phyloP scores from a whole-genome alignment of 176 grass and related monocot genomes.

The Oryza officinalis region DNA sequence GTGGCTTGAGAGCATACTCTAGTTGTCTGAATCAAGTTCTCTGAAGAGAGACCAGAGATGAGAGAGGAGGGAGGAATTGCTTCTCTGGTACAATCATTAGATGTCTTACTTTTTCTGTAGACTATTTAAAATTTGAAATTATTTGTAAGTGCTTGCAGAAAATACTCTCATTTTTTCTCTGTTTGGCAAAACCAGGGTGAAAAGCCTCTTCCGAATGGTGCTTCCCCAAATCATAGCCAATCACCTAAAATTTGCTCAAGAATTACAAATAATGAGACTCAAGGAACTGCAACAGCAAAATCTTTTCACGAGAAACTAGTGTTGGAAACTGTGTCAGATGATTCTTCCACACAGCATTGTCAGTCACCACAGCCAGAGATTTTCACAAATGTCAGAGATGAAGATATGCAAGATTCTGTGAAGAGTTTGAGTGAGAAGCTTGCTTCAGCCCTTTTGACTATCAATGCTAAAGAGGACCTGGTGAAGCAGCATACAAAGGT shows the following conservation, averaged over 20 bases:
- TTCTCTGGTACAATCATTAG: not conserved
- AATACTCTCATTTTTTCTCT: constrained; percentile 26
- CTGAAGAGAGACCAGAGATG: not conserved
- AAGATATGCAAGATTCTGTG: constrained; percentile 53
- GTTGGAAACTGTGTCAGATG: constrained; percentile 22
- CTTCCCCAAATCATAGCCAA: constrained; percentile 56
- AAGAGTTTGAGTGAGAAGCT: constrained; percentile 87
- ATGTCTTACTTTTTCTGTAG: not conserved
- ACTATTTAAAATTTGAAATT: constrained; percentile 1
- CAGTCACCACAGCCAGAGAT: constrained; percentile 30
- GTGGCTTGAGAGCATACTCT: not conserved
- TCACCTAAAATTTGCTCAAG: constrained; percentile 51
- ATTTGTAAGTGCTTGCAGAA: constrained; percentile 15
- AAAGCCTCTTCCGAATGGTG: constrained; percentile 29
- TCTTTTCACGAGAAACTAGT: constrained; percentile 44
- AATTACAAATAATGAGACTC: constrained; percentile 44
- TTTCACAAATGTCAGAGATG: constrained; percentile 32
- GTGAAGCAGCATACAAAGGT: constrained; percentile 96
- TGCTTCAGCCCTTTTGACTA: constrained; percentile 77
- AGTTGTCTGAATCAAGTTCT: constrained; percentile 18
- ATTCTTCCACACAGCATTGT: constrained; percentile 44
- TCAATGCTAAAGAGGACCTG: constrained; percentile 86
- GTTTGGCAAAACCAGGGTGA: constrained; percentile 46
- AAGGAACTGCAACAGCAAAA: constrained; percentile 39
- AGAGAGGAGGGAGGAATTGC: constrained; percentile 7